phyloP scores from a whole-genome alignment of 805 yeast genomes.

The Spathaspora boniae region DNA sequence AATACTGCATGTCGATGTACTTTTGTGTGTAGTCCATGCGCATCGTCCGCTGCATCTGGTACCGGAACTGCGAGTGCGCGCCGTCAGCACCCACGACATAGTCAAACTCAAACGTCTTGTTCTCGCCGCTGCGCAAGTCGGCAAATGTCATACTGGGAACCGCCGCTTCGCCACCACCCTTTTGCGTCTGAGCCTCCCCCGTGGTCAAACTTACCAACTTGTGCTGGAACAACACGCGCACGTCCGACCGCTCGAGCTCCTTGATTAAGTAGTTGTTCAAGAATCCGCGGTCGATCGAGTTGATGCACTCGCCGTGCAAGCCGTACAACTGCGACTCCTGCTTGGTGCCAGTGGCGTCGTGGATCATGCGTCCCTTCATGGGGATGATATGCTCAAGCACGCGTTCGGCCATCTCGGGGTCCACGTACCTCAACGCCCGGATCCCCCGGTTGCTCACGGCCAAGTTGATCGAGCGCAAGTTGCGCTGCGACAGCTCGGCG shows the following conservation, averaged over 20 bases:
- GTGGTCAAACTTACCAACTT: constrained; percentile 47
- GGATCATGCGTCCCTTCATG: constrained; percentile 89
- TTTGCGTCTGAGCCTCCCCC: too few relatives aligned
- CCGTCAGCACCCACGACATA: constrained; percentile 85
- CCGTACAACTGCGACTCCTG: constrained; percentile 76
- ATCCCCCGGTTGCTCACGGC: constrained; percentile 89
- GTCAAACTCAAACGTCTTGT: constrained; percentile 39
- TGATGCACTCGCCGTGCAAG: constrained; percentile 74
- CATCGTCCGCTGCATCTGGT: constrained; percentile 59
- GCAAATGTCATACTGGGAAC: constrained; percentile 1
- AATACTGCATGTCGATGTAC: constrained; percentile 78
- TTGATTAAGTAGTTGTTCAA: constrained; percentile 64
- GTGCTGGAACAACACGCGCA: constrained; percentile 50
- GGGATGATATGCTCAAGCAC: constrained; percentile 68
- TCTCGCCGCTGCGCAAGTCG: constrained; percentile 10
- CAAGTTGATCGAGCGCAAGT: constrained; percentile 71
- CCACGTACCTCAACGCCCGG: constrained; percentile 61
- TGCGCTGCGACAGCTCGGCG: constrained; percentile 22
- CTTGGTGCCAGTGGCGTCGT: constrained; percentile 53
- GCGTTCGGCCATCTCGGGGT: constrained; percentile 51
- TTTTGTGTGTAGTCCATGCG: constrained; percentile 72
- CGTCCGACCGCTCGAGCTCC: constrained; percentile 48
- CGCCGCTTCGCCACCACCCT: too few relatives aligned
- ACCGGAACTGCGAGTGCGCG: constrained; percentile 69
- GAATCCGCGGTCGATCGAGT: constrained; percentile 75